Evolutionary conservation across 192 early-diverging fungal species (phyloP).

Genomic region (Entomortierella parvispora): DNA sequence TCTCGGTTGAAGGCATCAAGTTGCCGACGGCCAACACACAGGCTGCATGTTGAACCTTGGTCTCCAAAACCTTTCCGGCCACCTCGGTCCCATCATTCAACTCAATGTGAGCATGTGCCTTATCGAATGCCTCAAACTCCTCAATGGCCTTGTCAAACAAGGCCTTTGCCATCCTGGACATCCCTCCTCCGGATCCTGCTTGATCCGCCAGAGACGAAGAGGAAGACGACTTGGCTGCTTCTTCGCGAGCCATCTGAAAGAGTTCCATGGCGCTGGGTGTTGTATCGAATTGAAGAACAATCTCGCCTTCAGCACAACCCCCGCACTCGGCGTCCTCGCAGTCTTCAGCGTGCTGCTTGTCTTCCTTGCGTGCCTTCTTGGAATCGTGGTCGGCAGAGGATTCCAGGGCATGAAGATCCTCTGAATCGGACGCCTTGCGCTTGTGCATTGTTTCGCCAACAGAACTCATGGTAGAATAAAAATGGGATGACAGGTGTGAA

Average conservation of each 20-base stretch:
- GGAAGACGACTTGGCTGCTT: no score
- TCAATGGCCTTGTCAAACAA: slow-evolving; percentile 69
- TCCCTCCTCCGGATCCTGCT: neutral
- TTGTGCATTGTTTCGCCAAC: slow-evolving; percentile 29
- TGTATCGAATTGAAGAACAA: slow-evolving; percentile 66
- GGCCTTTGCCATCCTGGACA: slow-evolving; percentile 53
- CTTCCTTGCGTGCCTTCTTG: slow-evolving; percentile 31
- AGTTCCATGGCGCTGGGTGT: slow-evolving; percentile 64
- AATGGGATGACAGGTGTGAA: neutral
- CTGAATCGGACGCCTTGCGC: slow-evolving; percentile 36
- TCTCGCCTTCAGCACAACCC: slow-evolving; percentile 71
- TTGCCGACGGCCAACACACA: slow-evolving; percentile 38
- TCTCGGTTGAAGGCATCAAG: slow-evolving; percentile 25
- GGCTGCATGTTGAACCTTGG: slow-evolving; percentile 39
- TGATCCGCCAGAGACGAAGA: neutral
- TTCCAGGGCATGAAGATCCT: neutral
- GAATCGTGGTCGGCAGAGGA: slow-evolving; percentile 12
- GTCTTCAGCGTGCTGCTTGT: slow-evolving; percentile 54
- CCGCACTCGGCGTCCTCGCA: slow-evolving; percentile 66
- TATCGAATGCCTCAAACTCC: slow-evolving; percentile 53
- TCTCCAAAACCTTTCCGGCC: slow-evolving; percentile 17
- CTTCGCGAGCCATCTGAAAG: slow-evolving; percentile 68
- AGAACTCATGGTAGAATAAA: slow-evolving; percentile 23
- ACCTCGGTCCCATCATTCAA: slow-evolving; percentile 44
- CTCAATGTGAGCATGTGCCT: slow-evolving; percentile 53